Evolutionary conservation across 2,329 filamentous ascomycete species (phyloP).

Genomic region (Paracamarosporium sp.): DNA sequence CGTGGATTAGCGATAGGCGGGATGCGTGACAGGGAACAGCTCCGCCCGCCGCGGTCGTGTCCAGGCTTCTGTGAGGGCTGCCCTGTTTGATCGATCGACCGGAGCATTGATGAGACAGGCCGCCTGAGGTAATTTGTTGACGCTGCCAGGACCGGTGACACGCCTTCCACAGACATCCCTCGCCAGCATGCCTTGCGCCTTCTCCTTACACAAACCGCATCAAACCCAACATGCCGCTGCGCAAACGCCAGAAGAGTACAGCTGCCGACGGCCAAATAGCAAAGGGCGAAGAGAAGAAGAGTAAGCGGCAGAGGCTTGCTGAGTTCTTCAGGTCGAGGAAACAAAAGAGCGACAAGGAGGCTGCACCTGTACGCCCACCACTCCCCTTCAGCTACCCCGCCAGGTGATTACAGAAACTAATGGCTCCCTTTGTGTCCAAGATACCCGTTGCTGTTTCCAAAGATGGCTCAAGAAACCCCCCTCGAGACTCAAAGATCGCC

Average conservation of each 20-base stretch:
- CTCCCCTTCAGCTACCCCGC: slow-evolving; percentile 4
- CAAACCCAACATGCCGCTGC: slow-evolving; percentile 35
- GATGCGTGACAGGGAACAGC: slow-evolving; percentile 35
- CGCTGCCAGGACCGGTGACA: slow-evolving; percentile 23
- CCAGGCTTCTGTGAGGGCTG: slow-evolving; percentile 27
- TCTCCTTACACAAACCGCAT: slow-evolving; percentile 3
- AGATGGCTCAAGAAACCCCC: slow-evolving; percentile 12
- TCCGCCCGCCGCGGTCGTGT: slow-evolving; percentile 16
- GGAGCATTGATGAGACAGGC: slow-evolving; percentile 15
- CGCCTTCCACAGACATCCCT: slow-evolving; percentile 23
- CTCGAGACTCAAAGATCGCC: slow-evolving; percentile 23
- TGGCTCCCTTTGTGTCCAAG: slow-evolving; percentile 21
- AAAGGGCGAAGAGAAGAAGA: slow-evolving; percentile 32
- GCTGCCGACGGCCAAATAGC: slow-evolving; percentile 9
- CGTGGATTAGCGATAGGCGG: slow-evolving; percentile 22
- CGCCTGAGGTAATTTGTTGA: slow-evolving; percentile 28
- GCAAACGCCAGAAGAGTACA: slow-evolving; percentile 20
- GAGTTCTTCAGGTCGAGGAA: slow-evolving; percentile 40
- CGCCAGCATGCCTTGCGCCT: slow-evolving; percentile 28
- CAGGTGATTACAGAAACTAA: slow-evolving; percentile 23
- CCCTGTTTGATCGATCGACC: slow-evolving; percentile 33
- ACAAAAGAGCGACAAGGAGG: slow-evolving; percentile 23
- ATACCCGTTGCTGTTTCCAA: slow-evolving; percentile 15
- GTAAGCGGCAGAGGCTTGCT: slow-evolving; percentile 37
- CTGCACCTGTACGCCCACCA: slow-evolving; percentile 26